These are phyloP conservation scores for Lagenidium sp. DNA, from an alignment of 352 stramenopile species.

Conservation along the genomic window DNA sequence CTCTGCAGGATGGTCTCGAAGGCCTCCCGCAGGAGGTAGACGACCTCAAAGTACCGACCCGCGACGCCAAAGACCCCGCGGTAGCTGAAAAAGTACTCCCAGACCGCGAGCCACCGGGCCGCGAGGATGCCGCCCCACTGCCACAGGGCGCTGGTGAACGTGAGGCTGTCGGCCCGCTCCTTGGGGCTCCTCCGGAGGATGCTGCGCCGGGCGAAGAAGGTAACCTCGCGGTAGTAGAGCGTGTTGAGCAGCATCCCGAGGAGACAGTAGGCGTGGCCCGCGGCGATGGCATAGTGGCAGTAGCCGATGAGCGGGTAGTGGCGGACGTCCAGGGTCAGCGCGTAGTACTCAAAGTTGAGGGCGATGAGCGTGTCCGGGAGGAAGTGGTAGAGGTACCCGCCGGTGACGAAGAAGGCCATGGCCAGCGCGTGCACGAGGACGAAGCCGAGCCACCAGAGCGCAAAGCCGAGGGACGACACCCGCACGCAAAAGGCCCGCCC, in stretches of 20 bases:
- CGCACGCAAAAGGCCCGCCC: conserved; percentile 1
- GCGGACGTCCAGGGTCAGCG: background rate
- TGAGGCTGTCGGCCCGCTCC: background rate
- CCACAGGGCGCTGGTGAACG: background rate
- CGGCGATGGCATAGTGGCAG: conserved; percentile 1
- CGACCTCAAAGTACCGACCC: conserved; percentile 4
- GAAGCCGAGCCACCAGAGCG: conserved; percentile 8
- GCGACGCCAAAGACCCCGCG: conserved; percentile 7
- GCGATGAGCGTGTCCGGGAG: background rate
- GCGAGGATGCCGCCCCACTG: background rate
- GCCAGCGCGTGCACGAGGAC: conserved; percentile 1
- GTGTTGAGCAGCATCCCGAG: conserved; percentile 7
- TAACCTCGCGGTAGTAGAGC: background rate
- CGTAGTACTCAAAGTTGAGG: conserved; percentile 4
- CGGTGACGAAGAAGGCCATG: conserved; percentile 3
- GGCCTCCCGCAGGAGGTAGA: conserved; percentile 9
- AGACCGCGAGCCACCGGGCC: background rate
- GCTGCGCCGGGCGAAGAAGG: background rate
- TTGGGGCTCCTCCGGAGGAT: no score
- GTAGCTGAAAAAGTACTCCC: background rate
- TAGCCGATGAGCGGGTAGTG: conserved; percentile 1
- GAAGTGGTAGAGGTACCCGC: conserved; percentile 2
- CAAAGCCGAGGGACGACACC: conserved; percentile 3
- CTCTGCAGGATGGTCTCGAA: conserved; percentile 17
- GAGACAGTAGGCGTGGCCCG: conserved; percentile 5